A percentile compares a stretch with the other conserved stretches of the same genome.
phyloP scores from a whole-genome alignment of 768 basidiomycete genomes.

The Auricularia heimuer region DNA sequence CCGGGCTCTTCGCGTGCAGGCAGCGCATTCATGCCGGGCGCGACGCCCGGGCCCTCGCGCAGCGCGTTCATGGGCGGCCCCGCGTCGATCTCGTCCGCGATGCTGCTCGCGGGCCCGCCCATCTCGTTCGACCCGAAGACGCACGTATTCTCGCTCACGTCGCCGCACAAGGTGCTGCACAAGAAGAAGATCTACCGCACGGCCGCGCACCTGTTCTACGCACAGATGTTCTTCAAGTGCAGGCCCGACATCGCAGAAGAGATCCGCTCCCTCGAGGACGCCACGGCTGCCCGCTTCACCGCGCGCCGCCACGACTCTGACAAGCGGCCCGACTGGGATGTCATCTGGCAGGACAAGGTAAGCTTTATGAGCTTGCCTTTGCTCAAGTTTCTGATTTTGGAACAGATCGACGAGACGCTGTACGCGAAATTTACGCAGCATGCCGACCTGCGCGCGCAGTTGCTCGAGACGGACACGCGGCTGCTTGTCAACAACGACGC shows the following conservation, averaged over 20 bases:
- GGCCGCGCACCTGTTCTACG: slow-evolving; percentile 68
- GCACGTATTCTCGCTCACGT: slow-evolving; percentile 49
- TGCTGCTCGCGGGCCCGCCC: slow-evolving; percentile 20
- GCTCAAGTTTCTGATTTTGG: neutral
- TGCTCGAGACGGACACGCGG: slow-evolving; percentile 46
- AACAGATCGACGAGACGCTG: slow-evolving; percentile 60
- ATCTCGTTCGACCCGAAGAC: slow-evolving; percentile 9
- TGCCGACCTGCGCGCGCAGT: slow-evolving; percentile 39
- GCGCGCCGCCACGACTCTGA: slow-evolving; percentile 11
- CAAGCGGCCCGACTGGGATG: slow-evolving; percentile 51
- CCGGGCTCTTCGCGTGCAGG: too few species aligned
- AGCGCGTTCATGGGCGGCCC: too few species aligned
- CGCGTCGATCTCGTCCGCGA: neutral
- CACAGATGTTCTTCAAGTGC: slow-evolving; percentile 51
- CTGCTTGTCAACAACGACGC: slow-evolving; percentile 42
- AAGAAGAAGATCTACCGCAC: slow-evolving; percentile 49
- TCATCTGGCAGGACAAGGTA: slow-evolving; percentile 41
- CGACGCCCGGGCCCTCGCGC: too few species aligned
- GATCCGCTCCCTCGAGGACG: slow-evolving; percentile 52
- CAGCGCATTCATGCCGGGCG: too few species aligned
- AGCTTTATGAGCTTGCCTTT: neutral
- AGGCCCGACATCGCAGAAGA: slow-evolving; percentile 44
- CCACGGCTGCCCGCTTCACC: slow-evolving; percentile 29
- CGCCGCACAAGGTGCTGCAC: slow-evolving; percentile 51
- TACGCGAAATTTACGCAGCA: slow-evolving; percentile 66